Conservation (phyloP, 2,329 filamentous ascomycete species). For the Hirsutella rhossiliensis region DNA sequence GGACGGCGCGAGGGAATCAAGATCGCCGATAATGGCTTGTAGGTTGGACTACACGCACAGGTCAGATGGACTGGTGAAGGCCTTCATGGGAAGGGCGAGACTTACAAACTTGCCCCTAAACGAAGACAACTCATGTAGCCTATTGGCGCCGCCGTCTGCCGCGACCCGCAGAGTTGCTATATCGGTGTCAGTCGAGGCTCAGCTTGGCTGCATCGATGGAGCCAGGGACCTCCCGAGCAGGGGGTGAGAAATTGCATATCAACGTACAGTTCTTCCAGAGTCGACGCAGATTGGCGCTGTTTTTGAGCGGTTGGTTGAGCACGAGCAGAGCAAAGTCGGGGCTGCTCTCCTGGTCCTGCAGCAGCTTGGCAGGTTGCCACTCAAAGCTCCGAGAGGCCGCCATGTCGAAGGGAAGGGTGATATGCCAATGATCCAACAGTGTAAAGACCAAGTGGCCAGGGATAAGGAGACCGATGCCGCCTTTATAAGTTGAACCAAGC, state of each 20-base stretch:
- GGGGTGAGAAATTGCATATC: background rate
- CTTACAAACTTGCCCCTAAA: conserved; percentile 30
- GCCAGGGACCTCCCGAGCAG: background rate
- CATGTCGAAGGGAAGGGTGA: background rate
- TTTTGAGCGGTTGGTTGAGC: conserved; percentile 38
- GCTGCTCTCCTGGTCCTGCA: conserved; percentile 19
- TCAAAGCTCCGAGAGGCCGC: conserved; percentile 19
- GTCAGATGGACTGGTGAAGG: background rate
- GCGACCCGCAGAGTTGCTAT: conserved; percentile 59
- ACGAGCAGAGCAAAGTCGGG: conserved; percentile 33
- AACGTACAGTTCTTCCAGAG: conserved; percentile 36
- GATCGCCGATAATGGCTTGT: conserved; percentile 72
- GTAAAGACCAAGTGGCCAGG: no score
- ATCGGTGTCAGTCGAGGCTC: background rate
- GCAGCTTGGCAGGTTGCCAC: conserved; percentile 26
- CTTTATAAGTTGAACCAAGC: no score
- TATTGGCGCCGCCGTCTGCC: conserved; percentile 85
- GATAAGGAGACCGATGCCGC: no score
- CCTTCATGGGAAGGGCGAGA: conserved; percentile 1
- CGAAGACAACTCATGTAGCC: conserved; percentile 40
- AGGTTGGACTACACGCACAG: conserved; percentile 37
- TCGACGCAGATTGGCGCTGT: conserved; percentile 32
- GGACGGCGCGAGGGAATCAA: conserved; percentile 65
- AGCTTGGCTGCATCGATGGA: background rate
- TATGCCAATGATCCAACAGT: no score